These are phyloP conservation scores for Ogataea paradorogensis DNA, from an alignment of 805 yeast species.

Conservation along the genomic window DNA sequence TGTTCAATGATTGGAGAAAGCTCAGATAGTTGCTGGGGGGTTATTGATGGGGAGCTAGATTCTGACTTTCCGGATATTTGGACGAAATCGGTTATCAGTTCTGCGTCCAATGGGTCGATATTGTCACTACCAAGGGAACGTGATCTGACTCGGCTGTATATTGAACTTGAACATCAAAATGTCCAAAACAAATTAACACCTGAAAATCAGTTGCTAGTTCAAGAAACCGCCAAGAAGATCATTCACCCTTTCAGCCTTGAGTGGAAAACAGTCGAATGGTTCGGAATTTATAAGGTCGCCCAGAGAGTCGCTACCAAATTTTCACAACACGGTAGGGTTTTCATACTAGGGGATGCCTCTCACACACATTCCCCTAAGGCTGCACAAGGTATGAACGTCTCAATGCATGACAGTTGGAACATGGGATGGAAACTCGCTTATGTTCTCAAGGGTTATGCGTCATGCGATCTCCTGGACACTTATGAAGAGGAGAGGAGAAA, in stretches of 20 bases:
- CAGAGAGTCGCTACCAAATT: conserved; percentile 30
- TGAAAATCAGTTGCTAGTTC: conserved; percentile 23
- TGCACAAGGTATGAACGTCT: conserved; percentile 37
- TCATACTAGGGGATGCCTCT: conserved; percentile 33
- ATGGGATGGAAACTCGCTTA: conserved; percentile 35
- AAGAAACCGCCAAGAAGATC: conserved; percentile 24
- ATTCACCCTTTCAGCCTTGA: conserved; percentile 26
- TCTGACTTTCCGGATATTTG: conserved; percentile 38
- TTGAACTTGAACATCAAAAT: conserved; percentile 24
- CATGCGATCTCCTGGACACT: conserved; percentile 24
- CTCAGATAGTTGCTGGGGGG: conserved; percentile 38
- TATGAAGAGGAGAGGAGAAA: conserved; percentile 32
- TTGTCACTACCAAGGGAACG: conserved; percentile 37
- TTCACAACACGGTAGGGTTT: conserved; percentile 23
- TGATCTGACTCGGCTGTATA: conserved; percentile 32
- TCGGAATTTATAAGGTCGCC: conserved; percentile 33
- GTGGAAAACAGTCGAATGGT: conserved; percentile 32
- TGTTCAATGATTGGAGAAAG: conserved; percentile 34
- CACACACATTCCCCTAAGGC: conserved; percentile 36
- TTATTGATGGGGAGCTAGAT: conserved; percentile 33
- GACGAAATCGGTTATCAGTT: conserved; percentile 33
- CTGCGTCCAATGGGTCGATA: conserved; percentile 30
- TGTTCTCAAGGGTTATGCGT: conserved; percentile 30
- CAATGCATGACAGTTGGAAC: conserved; percentile 28
- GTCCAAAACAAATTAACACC: conserved; percentile 9